phyloP scores from a whole-genome alignment of 257 asterid genomes.

The Nicotiana obtusifolia region DNA sequence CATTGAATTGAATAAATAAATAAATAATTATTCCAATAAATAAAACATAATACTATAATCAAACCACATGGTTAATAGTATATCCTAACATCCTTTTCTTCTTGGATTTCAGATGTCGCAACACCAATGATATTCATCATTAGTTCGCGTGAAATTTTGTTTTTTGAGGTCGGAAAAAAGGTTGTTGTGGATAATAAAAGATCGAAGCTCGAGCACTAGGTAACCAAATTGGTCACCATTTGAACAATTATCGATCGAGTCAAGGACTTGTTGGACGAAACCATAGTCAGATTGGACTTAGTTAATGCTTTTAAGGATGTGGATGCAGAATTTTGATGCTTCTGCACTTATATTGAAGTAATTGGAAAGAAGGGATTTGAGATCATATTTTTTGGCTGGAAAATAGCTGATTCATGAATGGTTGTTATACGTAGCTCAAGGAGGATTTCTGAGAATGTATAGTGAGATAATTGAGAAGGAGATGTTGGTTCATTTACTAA shows the following conservation, averaged over 20 bases:
- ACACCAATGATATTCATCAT: constrained; percentile 32
- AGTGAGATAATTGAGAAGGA: constrained; percentile 11
- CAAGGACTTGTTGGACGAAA: constrained; percentile 29
- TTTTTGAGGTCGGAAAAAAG: constrained; percentile 33
- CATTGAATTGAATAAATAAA: no score
- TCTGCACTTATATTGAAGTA: constrained; percentile 69
- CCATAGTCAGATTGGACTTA: constrained; percentile 39
- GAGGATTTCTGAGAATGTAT: constrained; percentile 32
- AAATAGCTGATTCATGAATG: constrained; percentile 39
- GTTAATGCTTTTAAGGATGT: constrained; percentile 38
- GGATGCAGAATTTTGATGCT: constrained; percentile 58
- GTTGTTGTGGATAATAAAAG: constrained; percentile 22
- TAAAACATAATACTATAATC: no score
- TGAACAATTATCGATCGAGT: constrained; percentile 17
- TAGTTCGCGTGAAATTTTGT: constrained; percentile 35
- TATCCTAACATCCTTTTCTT: no score
- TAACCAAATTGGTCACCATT: constrained; percentile 8
- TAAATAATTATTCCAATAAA: no score
- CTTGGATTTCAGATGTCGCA: constrained; percentile 32
- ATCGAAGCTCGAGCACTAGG: constrained; percentile 26
- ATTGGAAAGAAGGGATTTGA: constrained; percentile 43
- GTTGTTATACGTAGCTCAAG: constrained; percentile 51
- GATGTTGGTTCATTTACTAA: constrained; percentile 29
- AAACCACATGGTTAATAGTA: no score
- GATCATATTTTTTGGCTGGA: constrained; percentile 30